Conservation (phyloP, 2,329 filamentous ascomycete species). For the Xylariaceae sp. region DNA sequence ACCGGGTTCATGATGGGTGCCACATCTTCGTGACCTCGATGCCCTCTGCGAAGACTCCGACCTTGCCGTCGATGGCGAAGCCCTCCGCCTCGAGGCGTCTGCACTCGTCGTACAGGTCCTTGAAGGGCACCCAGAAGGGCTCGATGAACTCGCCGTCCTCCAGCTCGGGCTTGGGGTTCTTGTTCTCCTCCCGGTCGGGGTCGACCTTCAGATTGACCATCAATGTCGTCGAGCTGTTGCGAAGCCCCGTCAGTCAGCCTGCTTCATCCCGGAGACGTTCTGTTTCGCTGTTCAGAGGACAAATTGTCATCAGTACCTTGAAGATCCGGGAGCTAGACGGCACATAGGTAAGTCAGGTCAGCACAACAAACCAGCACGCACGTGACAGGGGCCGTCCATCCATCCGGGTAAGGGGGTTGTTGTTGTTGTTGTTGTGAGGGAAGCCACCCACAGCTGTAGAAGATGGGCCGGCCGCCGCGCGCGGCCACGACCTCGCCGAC, state of each 20-base stretch:
- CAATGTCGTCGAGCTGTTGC: conserved; percentile 19
- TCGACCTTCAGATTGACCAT: conserved; percentile 39
- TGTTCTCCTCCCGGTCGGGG: conserved; percentile 33
- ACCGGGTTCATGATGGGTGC: conserved; percentile 7
- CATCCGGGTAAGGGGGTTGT: background rate
- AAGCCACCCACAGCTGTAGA: conserved; percentile 23
- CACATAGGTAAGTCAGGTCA: too few relatives aligned
- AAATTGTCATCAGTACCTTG: conserved; percentile 11
- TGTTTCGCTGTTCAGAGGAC: too few relatives aligned
- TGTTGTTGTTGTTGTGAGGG: too few relatives aligned
- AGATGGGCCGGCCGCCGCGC: conserved; percentile 16
- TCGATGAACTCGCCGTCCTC: conserved; percentile 47
- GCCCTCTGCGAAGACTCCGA: conserved; percentile 24
- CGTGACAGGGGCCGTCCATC: too few relatives aligned
- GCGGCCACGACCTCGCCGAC: conserved; percentile 24
- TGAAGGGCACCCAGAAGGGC: conserved; percentile 39
- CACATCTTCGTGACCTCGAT: conserved; percentile 20
- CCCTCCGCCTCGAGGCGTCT: conserved; percentile 31
- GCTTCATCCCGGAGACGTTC: background rate
- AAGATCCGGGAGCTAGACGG: conserved; percentile 23
- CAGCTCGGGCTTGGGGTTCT: conserved; percentile 35
- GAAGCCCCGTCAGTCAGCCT: background rate
- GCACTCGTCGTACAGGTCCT: conserved; percentile 36
- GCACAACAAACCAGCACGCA: too few relatives aligned
- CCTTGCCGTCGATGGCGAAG: conserved; percentile 25